Base-by-base conservation (phyloP, 495 filamentous ascomycete species). In the Jackrogersella minutella region DNA sequence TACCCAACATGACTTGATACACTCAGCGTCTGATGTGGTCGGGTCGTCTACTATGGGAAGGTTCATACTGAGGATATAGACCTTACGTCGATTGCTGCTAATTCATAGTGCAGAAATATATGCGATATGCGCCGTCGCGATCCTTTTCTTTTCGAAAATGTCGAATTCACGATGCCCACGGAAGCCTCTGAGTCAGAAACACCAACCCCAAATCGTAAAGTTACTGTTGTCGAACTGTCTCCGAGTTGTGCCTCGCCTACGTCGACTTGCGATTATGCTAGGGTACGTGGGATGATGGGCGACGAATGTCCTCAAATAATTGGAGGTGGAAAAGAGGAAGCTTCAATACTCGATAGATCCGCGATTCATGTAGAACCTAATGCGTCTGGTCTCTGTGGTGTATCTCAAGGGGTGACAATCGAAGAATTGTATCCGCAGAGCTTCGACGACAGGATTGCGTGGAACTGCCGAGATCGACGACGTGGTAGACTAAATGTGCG, bases 151-250 rank as follows among this genome's bases (percentile, higher is more conserved):
- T 74, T 72, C 33, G 19, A 50, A 24, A 74, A 74, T 44, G 60
- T 74, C 4, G 59, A 72, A 37, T 74, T 74, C 46, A 57, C 66
- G 1, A 43, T 52, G 3, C 60, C 62, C 16, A 26, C n/a, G 14
- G 69, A 59, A 55, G 30, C 37, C 28, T 47, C 57, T 6, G 49
- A 36, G 24, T 17, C 33, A 8, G 41, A 64, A 22, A 58, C 34
- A 1, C 56, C 65, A 13, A 36, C 34, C 1, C 64, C 54, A 10
- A 70, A 74, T 50, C 72, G 72, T 22, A 66, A 74, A 36, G 61
- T 56, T 36, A 74, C 72, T 1, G 43, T 72, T 5, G 43, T 74
- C 13, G 69, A 72, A 36, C 41, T 68, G 9, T 58, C 66, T 21
- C 14, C 52, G 31, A 43, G 49, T 24, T 13, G 31, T 36, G 5